Base-by-base conservation (phyloP, 805 yeast species). In the Yarrowia sp. region DNA sequence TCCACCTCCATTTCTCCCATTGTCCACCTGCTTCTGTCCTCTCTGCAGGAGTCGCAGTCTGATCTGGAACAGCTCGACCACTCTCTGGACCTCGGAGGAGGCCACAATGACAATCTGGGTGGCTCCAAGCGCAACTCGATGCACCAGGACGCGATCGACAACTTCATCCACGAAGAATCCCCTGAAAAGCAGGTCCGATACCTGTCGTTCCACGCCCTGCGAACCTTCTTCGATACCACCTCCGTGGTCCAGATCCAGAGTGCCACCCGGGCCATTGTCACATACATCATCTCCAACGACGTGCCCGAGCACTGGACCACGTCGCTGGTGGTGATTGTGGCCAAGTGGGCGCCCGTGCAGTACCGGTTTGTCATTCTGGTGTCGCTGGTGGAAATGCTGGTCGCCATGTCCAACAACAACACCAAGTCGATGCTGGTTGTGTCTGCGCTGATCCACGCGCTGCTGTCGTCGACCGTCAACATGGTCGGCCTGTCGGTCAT, bases 401-500 rank as follows among this genome's bases (percentile, higher is more conserved):
- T 49, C 15, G 55, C 67, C 67, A 74, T n/a, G 75, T 74, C 53
- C 45, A 70, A 9, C 45, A 63, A 63, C 56, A 63, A 63, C 26
- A 52, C 52, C 19, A 53, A 65, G 42, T 52, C 61, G n/a, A 52
- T 52, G 42, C 66, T 75, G 11, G 70, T 71, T 2, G 80, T 87
- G 8, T 78, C 87, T 10, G 87, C 88, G 12, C 78, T 74, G 16
- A 55, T 69, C 36, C 58, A 69, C 55, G 56, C 45, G 5, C 36
- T 92, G 40, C 80, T 93, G n/a, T 83, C 89, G 0, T 88, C 95
- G 0, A 87, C 88, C 48, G 91, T 91, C 50, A 91, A 89, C 76
- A 86, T 94, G 83, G 89, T 92, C 71, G 98, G 98, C 0, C 80
- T 95, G 55, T 89, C 97, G 11, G 90, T 92, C 7, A 82, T 92